Evolutionary conservation across 2,329 filamentous ascomycete genomes (phyloP).

Genomic region (Fusarium subtropicale): DNA sequence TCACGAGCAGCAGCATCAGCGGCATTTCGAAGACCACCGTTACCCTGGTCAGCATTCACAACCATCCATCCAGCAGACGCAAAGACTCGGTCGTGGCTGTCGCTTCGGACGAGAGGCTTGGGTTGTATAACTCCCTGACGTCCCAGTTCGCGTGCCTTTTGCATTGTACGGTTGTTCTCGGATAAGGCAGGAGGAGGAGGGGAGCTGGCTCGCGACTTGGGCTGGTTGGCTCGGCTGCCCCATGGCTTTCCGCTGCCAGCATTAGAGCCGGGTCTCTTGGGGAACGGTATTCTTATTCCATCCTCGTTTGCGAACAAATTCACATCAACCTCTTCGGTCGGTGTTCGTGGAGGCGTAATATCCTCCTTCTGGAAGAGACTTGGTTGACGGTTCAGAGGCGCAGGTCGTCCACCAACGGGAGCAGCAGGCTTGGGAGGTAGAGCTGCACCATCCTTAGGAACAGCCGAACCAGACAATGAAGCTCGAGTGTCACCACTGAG

Average conservation of each 20-base stretch:
- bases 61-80: conserved; percentile 85
- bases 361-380: conserved; percentile 65
- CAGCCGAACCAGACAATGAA: conserved; percentile 46
- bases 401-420: conserved; percentile 40
- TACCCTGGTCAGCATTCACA: conserved; percentile 88
- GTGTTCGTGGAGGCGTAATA: conserved; percentile 68
- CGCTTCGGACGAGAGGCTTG: conserved; percentile 63
- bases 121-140: conserved; percentile 70
- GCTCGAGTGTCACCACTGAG: conserved; percentile 35
- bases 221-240: conserved; percentile 82
- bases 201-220: conserved; percentile 77
- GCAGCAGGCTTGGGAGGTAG: conserved; percentile 13
- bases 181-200: conserved; percentile 82
- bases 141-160: conserved; percentile 69
- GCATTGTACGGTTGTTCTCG: conserved; percentile 69
- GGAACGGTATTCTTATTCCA: conserved; percentile 68
- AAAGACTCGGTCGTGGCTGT: conserved; percentile 76
- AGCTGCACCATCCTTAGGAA: conserved; percentile 16
- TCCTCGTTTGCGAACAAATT: conserved; percentile 68
- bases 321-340: conserved; percentile 59
- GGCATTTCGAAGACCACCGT: conserved; percentile 90
- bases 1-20: conserved; percentile 80
- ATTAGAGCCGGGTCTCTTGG: conserved; percentile 66
- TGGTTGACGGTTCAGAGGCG: conserved; percentile 55
- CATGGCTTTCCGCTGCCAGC: conserved; percentile 80